Evolutionary conservation across 2,329 filamentous ascomycete species (phyloP).

Genomic region (Exophiala oligosperma): DNA sequence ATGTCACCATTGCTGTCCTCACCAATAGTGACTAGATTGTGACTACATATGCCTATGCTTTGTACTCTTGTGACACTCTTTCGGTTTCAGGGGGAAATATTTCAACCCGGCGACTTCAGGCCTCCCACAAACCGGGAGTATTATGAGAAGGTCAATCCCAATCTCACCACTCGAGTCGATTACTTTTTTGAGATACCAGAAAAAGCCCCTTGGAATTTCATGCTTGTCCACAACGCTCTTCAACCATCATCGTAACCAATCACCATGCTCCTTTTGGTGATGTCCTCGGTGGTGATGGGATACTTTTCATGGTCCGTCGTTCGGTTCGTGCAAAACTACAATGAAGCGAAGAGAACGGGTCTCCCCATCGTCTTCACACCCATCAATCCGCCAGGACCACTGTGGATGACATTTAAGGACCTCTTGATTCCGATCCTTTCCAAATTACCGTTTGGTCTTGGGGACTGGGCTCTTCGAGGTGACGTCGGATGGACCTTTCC

Average conservation of each 20-base stretch:
- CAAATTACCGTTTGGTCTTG: constrained; percentile 19
- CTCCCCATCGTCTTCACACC: constrained; percentile 23
- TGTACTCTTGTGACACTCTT: too few relatives aligned
- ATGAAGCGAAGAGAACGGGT: constrained; percentile 20
- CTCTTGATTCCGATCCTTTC: constrained; percentile 9
- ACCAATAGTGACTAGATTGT: too few relatives aligned
- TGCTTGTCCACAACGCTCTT: too few relatives aligned
- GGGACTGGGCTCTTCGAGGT: constrained; percentile 14
- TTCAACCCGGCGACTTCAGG: too few relatives aligned
- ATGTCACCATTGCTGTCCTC: too few relatives aligned
- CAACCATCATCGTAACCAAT: background rate
- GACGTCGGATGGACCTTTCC: constrained; percentile 21
- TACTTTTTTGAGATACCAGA: too few relatives aligned
- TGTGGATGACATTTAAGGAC: constrained; percentile 18
- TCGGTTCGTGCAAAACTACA: constrained; percentile 20
- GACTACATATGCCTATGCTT: too few relatives aligned
- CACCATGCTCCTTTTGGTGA: constrained; percentile 10
- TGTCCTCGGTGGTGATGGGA: constrained; percentile 8
- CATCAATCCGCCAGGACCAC: constrained; percentile 13
- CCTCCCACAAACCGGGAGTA: too few relatives aligned
- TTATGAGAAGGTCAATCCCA: too few relatives aligned
- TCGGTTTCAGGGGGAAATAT: too few relatives aligned
- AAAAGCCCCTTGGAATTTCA: too few relatives aligned
- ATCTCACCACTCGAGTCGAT: too few relatives aligned
- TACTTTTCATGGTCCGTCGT: constrained; percentile 17